These are phyloP conservation scores for Xerocomus potaroensis DNA, from an alignment of 768 basidiomycete species.

Conservation along the genomic window DNA sequence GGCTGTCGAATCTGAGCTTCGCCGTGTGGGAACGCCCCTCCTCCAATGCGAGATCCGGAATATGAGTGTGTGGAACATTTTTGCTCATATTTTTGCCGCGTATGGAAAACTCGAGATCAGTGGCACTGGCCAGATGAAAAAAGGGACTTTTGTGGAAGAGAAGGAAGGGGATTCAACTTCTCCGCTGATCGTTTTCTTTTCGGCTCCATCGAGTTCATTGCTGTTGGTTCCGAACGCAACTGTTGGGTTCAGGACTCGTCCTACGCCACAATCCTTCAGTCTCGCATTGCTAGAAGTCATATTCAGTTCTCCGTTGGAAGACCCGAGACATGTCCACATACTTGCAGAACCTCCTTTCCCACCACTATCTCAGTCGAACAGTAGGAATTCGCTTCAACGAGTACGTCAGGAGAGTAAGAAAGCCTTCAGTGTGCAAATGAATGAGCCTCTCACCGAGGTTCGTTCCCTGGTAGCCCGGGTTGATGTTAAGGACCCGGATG, in stretches of 20 bases:
- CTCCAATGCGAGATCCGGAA: conserved; percentile 24
- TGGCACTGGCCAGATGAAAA: conserved; percentile 17
- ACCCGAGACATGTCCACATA: conserved; percentile 20
- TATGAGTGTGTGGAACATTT: conserved; percentile 12
- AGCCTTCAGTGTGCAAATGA: conserved; percentile 14
- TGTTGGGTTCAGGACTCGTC: conserved; percentile 19
- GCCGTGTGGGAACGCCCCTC: conserved; percentile 18
- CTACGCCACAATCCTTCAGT: conserved; percentile 8
- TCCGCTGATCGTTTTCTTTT: conserved; percentile 25
- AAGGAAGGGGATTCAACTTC: conserved; percentile 13
- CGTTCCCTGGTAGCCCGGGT: conserved; percentile 17
- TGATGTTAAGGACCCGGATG: conserved; percentile 21
- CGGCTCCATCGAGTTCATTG: conserved; percentile 14
- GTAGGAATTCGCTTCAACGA: neutral
- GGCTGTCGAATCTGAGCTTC: conserved; percentile 21
- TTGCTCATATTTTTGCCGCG: conserved; percentile 16
- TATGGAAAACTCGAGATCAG: conserved; percentile 18
- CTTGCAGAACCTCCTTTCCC: conserved; percentile 20
- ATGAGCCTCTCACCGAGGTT: conserved; percentile 11
- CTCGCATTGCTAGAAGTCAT: conserved; percentile 11
- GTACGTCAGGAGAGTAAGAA: conserved; percentile 12
- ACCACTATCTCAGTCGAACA: conserved; percentile 1
- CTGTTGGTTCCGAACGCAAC: conserved; percentile 9
- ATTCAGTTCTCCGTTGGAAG: conserved; percentile 18
- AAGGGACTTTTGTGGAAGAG: conserved; percentile 18